Evolutionary conservation across 106 monocot species (phyloP).

Genomic region (Triglochin maritima): DNA sequence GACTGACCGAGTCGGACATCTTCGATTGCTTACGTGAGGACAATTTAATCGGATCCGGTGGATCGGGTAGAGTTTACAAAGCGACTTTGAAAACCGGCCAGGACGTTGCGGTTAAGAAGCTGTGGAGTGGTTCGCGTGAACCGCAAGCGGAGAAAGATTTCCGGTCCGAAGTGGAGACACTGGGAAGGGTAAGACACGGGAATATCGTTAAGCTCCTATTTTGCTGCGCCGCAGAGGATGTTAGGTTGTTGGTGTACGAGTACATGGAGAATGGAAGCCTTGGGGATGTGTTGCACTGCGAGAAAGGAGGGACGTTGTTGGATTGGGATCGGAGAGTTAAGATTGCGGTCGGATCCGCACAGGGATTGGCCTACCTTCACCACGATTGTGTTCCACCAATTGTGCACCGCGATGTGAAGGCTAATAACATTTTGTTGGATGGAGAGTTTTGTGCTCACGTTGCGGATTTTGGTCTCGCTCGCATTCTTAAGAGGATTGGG

Average conservation of each 20-base stretch:
- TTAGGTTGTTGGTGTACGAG: conserved; percentile 37
- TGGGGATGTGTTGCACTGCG: conserved; percentile 30
- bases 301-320: conserved; percentile 16
- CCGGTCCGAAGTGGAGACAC: conserved; percentile 36
- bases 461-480: conserved; percentile 38
- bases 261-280: conserved; percentile 59
- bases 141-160: conserved; percentile 24
- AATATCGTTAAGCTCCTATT: conserved; percentile 63
- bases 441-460: conserved; percentile 37
- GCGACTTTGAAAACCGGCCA: conserved; percentile 28
- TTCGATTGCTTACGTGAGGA: conserved; percentile 21
- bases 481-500: conserved; percentile 2
- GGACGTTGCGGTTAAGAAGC: conserved; percentile 40
- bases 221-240: conserved; percentile 43
- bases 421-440: conserved; percentile 44
- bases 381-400: conserved; percentile 47
- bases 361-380: conserved; percentile 48
- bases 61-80: conserved; percentile 35
- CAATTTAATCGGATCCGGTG: conserved; percentile 40
- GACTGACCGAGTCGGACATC: conserved; percentile 36
- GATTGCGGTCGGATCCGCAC: conserved; percentile 39
- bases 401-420: conserved; percentile 44
- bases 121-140: conserved; percentile 16
- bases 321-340: conserved; percentile 40
- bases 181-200: conserved; percentile 41